Evolutionary conservation across 2,329 filamentous ascomycete genomes (phyloP).

Genomic region (Alternaria sp.): DNA sequence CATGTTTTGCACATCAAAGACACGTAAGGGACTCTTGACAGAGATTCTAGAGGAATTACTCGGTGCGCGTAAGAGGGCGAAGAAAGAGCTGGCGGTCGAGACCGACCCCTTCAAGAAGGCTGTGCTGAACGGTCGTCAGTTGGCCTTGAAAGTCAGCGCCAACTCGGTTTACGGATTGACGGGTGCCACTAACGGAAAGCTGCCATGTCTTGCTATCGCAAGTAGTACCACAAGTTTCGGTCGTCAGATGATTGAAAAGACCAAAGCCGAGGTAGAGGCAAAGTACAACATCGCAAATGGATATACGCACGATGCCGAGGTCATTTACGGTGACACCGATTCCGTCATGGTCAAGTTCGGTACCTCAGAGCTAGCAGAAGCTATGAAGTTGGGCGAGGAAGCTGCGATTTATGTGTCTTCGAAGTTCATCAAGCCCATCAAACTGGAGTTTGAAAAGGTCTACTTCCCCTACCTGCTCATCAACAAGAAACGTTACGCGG

Average conservation of each 20-base stretch:
- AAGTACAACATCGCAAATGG: slow-evolving; percentile 93
- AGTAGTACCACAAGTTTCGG: slow-evolving; percentile 97
- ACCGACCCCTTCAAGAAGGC: slow-evolving; percentile 98
- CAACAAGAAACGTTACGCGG: slow-evolving; percentile 99
- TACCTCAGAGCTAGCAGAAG: slow-evolving; percentile 82
- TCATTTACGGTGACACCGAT: slow-evolving; percentile 99
- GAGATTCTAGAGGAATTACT: slow-evolving; percentile 96
- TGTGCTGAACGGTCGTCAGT: slow-evolving; percentile 93
- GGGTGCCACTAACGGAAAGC: slow-evolving; percentile 92
- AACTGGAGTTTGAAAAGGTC: slow-evolving; percentile 98
- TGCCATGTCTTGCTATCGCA: slow-evolving; percentile 93
- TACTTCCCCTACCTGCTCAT: slow-evolving; percentile 98
- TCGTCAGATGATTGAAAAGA: slow-evolving; percentile 98
- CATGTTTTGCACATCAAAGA: slow-evolving; percentile 86
- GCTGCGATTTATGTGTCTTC: slow-evolving; percentile 86
- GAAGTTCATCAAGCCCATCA: slow-evolving; percentile 97
- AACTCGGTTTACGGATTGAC: slow-evolving; percentile 99
- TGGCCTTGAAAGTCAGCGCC: slow-evolving; percentile 94
- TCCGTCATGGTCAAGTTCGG: slow-evolving; percentile 99
- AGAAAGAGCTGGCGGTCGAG: slow-evolving; percentile 86
- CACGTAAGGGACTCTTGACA: slow-evolving; percentile 89
- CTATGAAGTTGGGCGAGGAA: slow-evolving; percentile 96
- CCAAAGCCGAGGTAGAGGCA: slow-evolving; percentile 92
- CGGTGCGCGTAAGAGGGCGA: slow-evolving; percentile 91
- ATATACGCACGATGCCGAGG: slow-evolving; percentile 91